Base-by-base conservation (phyloP, 768 basidiomycete genomes). In the Termitomyces sp. region DNA sequence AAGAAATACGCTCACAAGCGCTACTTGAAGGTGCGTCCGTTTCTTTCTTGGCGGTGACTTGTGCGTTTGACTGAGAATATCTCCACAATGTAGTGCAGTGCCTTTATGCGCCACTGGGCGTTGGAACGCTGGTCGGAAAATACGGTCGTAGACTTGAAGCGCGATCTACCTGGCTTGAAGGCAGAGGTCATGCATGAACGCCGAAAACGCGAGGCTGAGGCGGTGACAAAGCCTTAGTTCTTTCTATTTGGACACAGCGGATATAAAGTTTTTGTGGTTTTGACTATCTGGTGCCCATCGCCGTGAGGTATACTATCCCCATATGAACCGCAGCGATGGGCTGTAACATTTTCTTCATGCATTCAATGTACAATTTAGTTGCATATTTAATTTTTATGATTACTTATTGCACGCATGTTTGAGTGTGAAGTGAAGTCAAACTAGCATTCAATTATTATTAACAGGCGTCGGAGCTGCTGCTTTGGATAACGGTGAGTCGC, bases 1-100 rank as follows among this genome's bases (percentile, higher is more conserved):
- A 89, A 88, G 74, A 97, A 98, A 74, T 98, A 94, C 66, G 86
- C 91, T 0, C 80, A 84, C 29, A 92, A 88, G 73, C 88, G 83
- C 51, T 92, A 84, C 73, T 76, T 90, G 75, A 93, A 92, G 81
- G 92, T 93, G 47, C 18, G 78, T 69, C 27, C 9, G 27, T 29
- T 53, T 42, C 32, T 29, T 53, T 42, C 32, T 27, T 2, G 9
- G 2, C 1, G 3, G 27, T 29, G 37, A 8, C 24, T 52, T 8
- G 2, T 12, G 12, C 18, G 2, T 37, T 14, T 29, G 26, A 52
- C 24, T 41, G 26, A 52, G 4, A n/a, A 16, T n/a, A 20, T 41
- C 12, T 39, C 2, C 18, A 4, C 26, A 7, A n/a, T 43, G 37
- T 57, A 94, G 86, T 88, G 89, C 36, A 91, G 90, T 65, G 74